These are phyloP conservation scores for Talaromyces nanjingensis DNA, from an alignment of 495 filamentous ascomycete genomes.

Conservation along the genomic window DNA sequence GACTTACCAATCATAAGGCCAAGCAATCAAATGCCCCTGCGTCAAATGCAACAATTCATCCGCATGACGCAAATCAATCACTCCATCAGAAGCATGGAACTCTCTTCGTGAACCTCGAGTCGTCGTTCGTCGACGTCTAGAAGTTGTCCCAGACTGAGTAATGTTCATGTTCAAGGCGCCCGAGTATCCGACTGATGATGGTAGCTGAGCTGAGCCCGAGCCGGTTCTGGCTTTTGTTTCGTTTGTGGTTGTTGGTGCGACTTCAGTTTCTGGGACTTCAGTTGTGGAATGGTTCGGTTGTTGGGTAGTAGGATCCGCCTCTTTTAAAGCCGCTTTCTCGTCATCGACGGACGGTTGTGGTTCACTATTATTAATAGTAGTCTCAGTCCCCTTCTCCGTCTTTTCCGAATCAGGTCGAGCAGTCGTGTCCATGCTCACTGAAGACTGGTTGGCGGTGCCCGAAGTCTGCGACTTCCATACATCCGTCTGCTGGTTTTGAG, in stretches of 20 bases:
- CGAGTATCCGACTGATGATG: constrained; percentile 37
- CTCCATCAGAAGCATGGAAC: constrained; percentile 63
- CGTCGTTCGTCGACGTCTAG: constrained; percentile 59
- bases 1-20: constrained; percentile 82
- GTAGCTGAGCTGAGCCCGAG: constrained; percentile 20
- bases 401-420: constrained; percentile 19
- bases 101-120: constrained; percentile 69
- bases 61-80: constrained; percentile 64
- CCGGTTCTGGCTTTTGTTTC: constrained; percentile 17
- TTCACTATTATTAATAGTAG: neutral
- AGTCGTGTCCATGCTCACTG: constrained; percentile 8
- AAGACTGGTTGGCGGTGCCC: constrained; percentile 14
- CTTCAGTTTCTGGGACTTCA: neutral
- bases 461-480: constrained; percentile 13
- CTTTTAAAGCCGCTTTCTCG: constrained; percentile 38
- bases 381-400: constrained; percentile 12
- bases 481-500: constrained; percentile 45
- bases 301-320: constrained; percentile 14
- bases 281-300: constrained; percentile 9
- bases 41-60: constrained; percentile 75
- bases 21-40: constrained; percentile 84
- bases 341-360: constrained; percentile 20
- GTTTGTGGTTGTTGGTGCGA: neutral
- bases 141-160: constrained; percentile 26
- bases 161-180: constrained; percentile 43